A percentile compares a stretch with the other conserved stretches of the same genome.
These are phyloP conservation scores for Claviceps sp. DNA, from an alignment of 2,329 filamentous ascomycete species.

Conservation along the genomic window DNA sequence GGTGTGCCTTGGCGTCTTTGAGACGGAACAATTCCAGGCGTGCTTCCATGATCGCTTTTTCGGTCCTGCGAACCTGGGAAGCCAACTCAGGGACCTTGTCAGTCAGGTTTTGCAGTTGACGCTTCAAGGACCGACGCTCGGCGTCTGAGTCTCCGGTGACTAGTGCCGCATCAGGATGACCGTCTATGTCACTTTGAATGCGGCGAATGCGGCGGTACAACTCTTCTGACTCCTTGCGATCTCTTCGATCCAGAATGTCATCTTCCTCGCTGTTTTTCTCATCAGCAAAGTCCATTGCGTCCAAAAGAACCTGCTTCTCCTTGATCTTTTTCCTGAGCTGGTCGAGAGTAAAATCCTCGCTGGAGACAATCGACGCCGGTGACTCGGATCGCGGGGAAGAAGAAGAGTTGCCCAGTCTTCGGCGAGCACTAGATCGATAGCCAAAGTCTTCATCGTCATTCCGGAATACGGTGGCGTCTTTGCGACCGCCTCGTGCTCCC, in stretches of 20 bases:
- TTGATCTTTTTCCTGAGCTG: slow-evolving; percentile 85
- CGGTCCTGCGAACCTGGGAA: slow-evolving; percentile 79
- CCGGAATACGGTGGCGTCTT: slow-evolving; percentile 92
- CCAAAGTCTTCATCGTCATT: slow-evolving; percentile 90
- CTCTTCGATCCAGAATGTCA: slow-evolving; percentile 77
- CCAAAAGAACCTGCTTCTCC: slow-evolving; percentile 86
- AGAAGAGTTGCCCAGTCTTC: slow-evolving; percentile 62
- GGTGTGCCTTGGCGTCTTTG: slow-evolving; percentile 84
- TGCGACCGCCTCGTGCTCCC: slow-evolving; percentile 49
- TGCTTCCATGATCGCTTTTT: slow-evolving; percentile 85
- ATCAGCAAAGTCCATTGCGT: slow-evolving; percentile 93
- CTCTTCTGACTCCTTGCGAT: slow-evolving; percentile 85
- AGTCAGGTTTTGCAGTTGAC: slow-evolving; percentile 76
- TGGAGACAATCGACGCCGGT: slow-evolving; percentile 53
- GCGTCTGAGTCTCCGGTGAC: slow-evolving; percentile 70
- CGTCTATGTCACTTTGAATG: slow-evolving; percentile 88
- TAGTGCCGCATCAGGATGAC: slow-evolving; percentile 63
- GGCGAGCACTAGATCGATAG: slow-evolving; percentile 86
- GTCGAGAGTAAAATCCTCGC: slow-evolving; percentile 73
- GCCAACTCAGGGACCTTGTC: slow-evolving; percentile 87
- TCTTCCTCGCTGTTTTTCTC: slow-evolving; percentile 85
- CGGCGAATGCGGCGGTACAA: slow-evolving; percentile 84
- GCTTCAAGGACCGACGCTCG: slow-evolving; percentile 71
- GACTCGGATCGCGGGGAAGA: slow-evolving; percentile 72
- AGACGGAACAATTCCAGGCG: slow-evolving; percentile 85